Base-by-base conservation (phyloP, 2,329 filamentous ascomycete species). In the Capronia coronata region DNA sequence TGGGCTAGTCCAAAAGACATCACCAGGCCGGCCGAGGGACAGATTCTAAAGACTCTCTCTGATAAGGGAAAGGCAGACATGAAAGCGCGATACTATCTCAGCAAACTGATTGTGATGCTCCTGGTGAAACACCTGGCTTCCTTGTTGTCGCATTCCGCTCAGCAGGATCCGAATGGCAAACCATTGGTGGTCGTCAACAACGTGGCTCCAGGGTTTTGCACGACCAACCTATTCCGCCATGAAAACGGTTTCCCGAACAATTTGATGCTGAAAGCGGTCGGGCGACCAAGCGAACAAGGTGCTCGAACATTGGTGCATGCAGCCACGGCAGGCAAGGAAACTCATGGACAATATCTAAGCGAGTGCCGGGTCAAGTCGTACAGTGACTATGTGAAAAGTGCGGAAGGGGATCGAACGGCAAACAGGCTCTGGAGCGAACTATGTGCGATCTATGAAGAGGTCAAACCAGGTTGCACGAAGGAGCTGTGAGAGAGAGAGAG, bases 191-290 rank as follows among this genome's bases (percentile, higher is more conserved):
- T 71, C 1, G 56, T 80, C 51, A 79, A 78, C 59, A 67, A 68
- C 52, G 54, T 76, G 14, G 76, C 76, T 47, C 77, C 78, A 0
- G 77, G 77, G 1, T 64, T 75, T 21, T 80, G 77, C 60, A 65
- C 75, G 34, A 73, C 73, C 1, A 64, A 70, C 16, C 64, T 80
- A 1, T 60, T 58, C 6, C 67, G n/a, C n/a, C n/a, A n/a, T n/a
- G n/a, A n/a, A n/a, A n/a, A n/a, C n/a, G n/a, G n/a, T n/a, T n/a
- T n/a, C n/a, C n/a, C 23, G 23, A 27, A 5, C 23, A 27, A 10
- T 10, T 5, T 27, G 23, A 27, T 49, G 30, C 1, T 40, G 21
- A 48, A 19, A 29, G 13, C 68, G 14, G 39, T 72, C 35, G 73
- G 66, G 2, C 65, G 73, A 21, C 65, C 66, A 0, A 67, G 70